phyloP scores from a whole-genome alignment of 768 basidiomycete genomes.

The Clitopilus passeckerianus region DNA sequence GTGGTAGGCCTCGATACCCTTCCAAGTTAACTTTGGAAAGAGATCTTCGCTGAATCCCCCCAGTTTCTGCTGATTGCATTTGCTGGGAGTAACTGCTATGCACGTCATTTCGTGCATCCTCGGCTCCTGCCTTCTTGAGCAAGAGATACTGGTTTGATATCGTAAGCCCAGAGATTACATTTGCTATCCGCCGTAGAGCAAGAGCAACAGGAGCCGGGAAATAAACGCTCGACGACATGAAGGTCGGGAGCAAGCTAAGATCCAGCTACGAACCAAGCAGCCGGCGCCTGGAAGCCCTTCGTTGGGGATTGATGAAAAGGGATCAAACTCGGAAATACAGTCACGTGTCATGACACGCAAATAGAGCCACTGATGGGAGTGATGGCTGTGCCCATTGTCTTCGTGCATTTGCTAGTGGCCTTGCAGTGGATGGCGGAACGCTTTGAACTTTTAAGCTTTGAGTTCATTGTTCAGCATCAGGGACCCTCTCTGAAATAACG shows the following conservation, averaged over 20 bases:
- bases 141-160: constrained; percentile 61
- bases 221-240: constrained; percentile 35
- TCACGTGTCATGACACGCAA: neutral
- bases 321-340: neutral
- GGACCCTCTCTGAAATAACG: neutral
- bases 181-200: constrained; percentile 61
- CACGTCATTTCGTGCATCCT: constrained; percentile 9
- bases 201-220: constrained; percentile 58
- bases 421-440: neutral
- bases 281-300: neutral
- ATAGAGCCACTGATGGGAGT: neutral
- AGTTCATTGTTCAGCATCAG: no score
- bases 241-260: constrained; percentile 1
- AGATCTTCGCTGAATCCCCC: neutral
- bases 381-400: neutral
- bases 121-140: constrained; percentile 15
- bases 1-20: neutral
- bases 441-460: no score
- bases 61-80: neutral
- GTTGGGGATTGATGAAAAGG: neutral
- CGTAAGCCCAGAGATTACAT: constrained; percentile 65
- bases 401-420: neutral
- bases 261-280: constrained; percentile 3
- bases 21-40: neutral
- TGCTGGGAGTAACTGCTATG: neutral